Evolutionary conservation across 768 basidiomycete genomes (phyloP), one percentile per base, ranked within the genome.

Genomic region (Strobilomyces confusus): DNA sequence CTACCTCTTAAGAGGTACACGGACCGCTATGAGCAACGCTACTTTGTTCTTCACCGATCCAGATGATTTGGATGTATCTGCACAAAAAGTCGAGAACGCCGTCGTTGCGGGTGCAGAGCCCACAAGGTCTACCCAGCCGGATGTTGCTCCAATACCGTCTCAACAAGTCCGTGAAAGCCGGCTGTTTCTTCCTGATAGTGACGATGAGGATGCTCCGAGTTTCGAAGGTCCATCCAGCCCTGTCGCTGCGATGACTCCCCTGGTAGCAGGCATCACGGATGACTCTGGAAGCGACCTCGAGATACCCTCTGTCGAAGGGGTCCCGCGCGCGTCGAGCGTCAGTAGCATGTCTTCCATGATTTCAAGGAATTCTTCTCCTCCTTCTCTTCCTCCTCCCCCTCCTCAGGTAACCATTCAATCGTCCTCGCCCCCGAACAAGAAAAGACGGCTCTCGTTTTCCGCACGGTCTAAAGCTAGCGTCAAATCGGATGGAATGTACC

Each of bases 1-100:
- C 49, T 11, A 26, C 25, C 9, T 37, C 30, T 5, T 14, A 14
- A n/a, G 37, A 34, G 32, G 19, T 17, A 48, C 20, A 22, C 34
- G 30, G 7, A 43, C 23, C 14, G 7, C 38, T 20, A 68, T 69
- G 64, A 51, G 38, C 37, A 33, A 41, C 43, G 34, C 12, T 13
- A 68, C 66, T 8, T 68, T 79, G 11, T 87, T 88, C 63, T 87
- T 88, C 65, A 79, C 81, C 34, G 77, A 76, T 33, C 81, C 84
- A 15, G 74, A 74, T 33, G 83, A 80, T 51, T 76, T 82, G 43
- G 74, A 72, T 9, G 72, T 73, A 19, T 44, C 52, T 14, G 26
- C 40, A 22, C 49, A 45, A 41, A 36, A 37, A 5, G n/a, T 1
- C 50, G 32, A 25, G 49, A 51, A 52, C n/a, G 45, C 32, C 29